Evolutionary conservation across 306 rosid genomes (phyloP).

Genomic region (Castanea crenata): DNA sequence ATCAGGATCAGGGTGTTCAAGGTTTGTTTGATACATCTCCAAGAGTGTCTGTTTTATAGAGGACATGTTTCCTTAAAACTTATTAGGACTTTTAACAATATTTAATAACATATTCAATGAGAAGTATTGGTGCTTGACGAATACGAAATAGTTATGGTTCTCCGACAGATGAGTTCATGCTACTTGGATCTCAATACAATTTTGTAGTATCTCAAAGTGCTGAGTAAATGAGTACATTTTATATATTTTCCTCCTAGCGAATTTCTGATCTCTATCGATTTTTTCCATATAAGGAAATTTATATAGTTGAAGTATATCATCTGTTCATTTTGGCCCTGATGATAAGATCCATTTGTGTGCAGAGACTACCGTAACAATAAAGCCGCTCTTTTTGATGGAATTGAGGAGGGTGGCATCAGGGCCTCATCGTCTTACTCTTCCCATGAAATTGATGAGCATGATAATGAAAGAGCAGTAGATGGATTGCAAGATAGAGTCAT

Average conservation of each 20-base stretch:
- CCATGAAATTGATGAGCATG: conserved; percentile 95
- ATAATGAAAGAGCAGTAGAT: conserved; percentile 75
- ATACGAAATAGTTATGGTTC: neutral
- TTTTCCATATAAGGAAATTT: neutral
- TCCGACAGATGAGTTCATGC: neutral
- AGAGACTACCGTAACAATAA: conserved; percentile 48
- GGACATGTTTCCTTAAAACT: neutral
- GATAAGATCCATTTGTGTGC: conserved; percentile 6
- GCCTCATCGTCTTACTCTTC: conserved; percentile 49
- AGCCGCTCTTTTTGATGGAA: conserved; percentile 56
- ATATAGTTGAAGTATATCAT: too few relatives aligned
- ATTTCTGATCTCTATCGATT: neutral
- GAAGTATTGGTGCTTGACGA: neutral
- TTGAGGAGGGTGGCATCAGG: conserved; percentile 65
- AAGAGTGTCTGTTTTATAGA: neutral
- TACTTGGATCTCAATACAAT: neutral
- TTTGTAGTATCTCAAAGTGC: neutral
- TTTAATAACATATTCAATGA: neutral
- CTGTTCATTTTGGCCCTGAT: neutral
- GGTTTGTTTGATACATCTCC: neutral
- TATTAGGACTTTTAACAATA: neutral
- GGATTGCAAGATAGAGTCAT: conserved; percentile 93
- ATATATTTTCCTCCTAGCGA: neutral
- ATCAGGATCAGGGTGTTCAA: neutral
- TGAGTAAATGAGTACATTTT: neutral